Evolutionary conservation across 2,329 filamentous ascomycete genomes (phyloP).

Genomic region (Aciculosporium take): DNA sequence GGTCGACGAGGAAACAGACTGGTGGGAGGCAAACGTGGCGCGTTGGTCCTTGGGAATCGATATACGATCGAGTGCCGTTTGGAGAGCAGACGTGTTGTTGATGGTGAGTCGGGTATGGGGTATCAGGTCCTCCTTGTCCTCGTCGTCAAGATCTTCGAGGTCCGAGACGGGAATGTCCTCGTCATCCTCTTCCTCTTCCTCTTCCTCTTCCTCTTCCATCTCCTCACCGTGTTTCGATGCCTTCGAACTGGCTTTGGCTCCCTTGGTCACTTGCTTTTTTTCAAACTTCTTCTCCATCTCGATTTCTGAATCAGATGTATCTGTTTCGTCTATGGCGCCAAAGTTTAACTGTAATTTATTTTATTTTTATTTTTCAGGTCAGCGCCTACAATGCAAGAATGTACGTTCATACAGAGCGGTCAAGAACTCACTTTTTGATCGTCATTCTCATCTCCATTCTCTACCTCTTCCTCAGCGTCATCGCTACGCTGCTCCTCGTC

Average conservation of each 20-base stretch:
- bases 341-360: slow-evolving; percentile 31
- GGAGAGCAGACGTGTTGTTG: slow-evolving; percentile 86
- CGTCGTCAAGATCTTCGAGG: slow-evolving; percentile 61
- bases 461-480: slow-evolving; percentile 21
- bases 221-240: slow-evolving; percentile 16
- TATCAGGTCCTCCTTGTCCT: slow-evolving; percentile 74
- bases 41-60: slow-evolving; percentile 47
- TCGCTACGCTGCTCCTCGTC: slow-evolving; percentile 11
- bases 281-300: slow-evolving; percentile 60
- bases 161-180: slow-evolving; percentile 86
- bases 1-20: slow-evolving; percentile 55
- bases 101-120: slow-evolving; percentile 89
- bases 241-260: slow-evolving; percentile 7
- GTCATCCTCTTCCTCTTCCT: slow-evolving; percentile 54
- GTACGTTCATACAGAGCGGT: neutral
- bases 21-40: slow-evolving; percentile 71
- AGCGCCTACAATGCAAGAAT: neutral
- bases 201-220: slow-evolving; percentile 22
- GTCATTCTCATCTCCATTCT: slow-evolving; percentile 21
- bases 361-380: too few species aligned
- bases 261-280: slow-evolving; percentile 15
- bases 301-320: slow-evolving; percentile 53
- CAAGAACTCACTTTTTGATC: slow-evolving; percentile 14
- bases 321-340: slow-evolving; percentile 45
- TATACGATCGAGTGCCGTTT: slow-evolving; percentile 66